Conservation (phyloP, 768 basidiomycete species). For the Panaeolus papilionaceus region DNA sequence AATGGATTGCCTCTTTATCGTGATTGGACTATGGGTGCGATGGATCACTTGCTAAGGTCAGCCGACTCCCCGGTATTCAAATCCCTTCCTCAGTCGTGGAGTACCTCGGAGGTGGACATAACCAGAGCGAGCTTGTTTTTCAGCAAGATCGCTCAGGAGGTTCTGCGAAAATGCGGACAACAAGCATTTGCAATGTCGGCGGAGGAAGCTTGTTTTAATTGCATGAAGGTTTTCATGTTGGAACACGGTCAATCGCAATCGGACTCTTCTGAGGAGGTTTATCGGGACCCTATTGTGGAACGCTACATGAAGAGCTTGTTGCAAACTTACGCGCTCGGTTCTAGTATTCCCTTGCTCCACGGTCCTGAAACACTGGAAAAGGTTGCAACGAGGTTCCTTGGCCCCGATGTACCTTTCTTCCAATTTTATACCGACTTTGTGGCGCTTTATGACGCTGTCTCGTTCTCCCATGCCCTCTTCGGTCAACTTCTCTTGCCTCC, state of each 20-base stretch:
- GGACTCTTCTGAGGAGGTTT: slow-evolving; percentile 70
- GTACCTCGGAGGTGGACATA: slow-evolving; percentile 80
- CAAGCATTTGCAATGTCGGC: slow-evolving; percentile 49
- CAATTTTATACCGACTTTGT: slow-evolving; percentile 94
- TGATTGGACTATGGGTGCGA: slow-evolving; percentile 74
- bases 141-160: slow-evolving; percentile 53
- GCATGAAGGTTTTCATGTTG: slow-evolving; percentile 96
- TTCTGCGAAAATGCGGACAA: slow-evolving; percentile 50
- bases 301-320: slow-evolving; percentile 66
- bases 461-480: slow-evolving; percentile 83
- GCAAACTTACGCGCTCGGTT: slow-evolving; percentile 52
- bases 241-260: slow-evolving; percentile 77
- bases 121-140: slow-evolving; percentile 73
- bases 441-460: slow-evolving; percentile 89
- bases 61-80: slow-evolving; percentile 73
- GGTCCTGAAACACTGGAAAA: slow-evolving; percentile 38
- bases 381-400: slow-evolving; percentile 65
- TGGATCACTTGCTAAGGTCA: slow-evolving; percentile 84
- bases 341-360: slow-evolving; percentile 17
- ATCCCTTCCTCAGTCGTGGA: slow-evolving; percentile 72
- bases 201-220: slow-evolving; percentile 70
- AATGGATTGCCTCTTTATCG: slow-evolving; percentile 53
- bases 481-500: slow-evolving; percentile 78
- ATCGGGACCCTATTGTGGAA: slow-evolving; percentile 73
- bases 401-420: slow-evolving; percentile 79